Conservation (phyloP, 352 stramenopile genomes). For the Phytophthora colocasiae region DNA sequence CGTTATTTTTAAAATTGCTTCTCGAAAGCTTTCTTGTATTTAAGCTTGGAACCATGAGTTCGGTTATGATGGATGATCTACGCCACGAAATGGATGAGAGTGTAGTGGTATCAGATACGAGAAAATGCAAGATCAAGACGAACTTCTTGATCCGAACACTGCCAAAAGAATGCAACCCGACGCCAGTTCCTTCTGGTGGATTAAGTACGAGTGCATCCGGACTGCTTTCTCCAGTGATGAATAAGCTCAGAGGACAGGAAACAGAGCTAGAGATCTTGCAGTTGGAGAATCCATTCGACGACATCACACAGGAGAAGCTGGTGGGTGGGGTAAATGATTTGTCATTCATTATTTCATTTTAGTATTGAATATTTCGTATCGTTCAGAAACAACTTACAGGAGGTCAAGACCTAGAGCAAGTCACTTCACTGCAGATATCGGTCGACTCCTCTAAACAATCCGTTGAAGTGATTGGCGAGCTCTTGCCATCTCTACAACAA, state of each 20-base stretch:
- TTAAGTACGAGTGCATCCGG: constrained; percentile 17
- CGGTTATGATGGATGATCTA: constrained; percentile 48
- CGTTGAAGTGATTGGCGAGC: constrained; percentile 79
- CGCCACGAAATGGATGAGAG: constrained; percentile 54
- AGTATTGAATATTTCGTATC: background rate
- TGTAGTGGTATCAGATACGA: background rate
- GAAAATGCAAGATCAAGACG: constrained; percentile 50
- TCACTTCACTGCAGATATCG: constrained; percentile 67
- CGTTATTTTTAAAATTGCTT: no score
- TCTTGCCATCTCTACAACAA: constrained; percentile 77
- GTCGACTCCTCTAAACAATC: constrained; percentile 85
- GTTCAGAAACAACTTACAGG: constrained; percentile 67
- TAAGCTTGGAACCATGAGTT: constrained; percentile 40
- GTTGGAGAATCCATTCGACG: constrained; percentile 77
- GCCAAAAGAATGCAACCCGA: constrained; percentile 76
- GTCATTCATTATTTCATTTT: background rate
- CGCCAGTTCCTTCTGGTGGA: constrained; percentile 36
- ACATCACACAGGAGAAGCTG: constrained; percentile 82
- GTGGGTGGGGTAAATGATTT: constrained; percentile 45
- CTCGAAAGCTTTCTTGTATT: background rate
- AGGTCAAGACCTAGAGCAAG: constrained; percentile 60
- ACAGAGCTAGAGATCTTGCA: constrained; percentile 32
- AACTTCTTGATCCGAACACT: constrained; percentile 79
- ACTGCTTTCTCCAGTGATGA: constrained; percentile 34
- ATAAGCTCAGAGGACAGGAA: constrained; percentile 7